A percentile compares a stretch with the other conserved stretches of the same genome.
phyloP scores from a whole-genome alignment of 2,329 filamentous ascomycete species.

The Grosmannia clavigera region DNA sequence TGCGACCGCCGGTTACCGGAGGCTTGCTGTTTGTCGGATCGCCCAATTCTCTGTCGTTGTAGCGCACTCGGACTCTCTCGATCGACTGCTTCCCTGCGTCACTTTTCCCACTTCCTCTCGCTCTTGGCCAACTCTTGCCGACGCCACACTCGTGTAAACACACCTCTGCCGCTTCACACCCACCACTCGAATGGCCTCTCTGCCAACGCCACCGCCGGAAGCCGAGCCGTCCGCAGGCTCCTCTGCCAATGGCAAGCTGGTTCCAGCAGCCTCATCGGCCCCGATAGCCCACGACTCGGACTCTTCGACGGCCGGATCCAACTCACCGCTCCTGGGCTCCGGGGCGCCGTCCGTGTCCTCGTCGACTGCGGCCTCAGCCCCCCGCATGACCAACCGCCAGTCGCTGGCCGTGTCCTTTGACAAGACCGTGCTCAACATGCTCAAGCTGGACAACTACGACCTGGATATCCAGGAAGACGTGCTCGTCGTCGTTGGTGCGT shows the following conservation, averaged over 20 bases:
- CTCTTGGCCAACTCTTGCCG: not conserved
- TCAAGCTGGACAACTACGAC: conserved; percentile 13
- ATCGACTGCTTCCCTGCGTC: not conserved
- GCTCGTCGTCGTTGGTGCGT: conserved; percentile 10
- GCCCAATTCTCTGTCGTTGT: not conserved
- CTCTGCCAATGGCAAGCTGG: not conserved
- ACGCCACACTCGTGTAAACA: not conserved
- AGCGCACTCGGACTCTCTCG: not conserved
- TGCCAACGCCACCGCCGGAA: not conserved
- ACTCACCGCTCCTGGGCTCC: not conserved
- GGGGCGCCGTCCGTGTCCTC: not conserved
- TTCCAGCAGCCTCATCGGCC: not conserved
- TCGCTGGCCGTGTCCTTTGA: conserved; percentile 13
- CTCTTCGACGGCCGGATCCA: not conserved
- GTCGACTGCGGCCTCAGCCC: not conserved
- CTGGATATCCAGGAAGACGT: conserved; percentile 10
- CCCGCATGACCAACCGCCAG: conserved; percentile 5
- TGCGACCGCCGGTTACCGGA: not conserved
- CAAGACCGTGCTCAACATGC: conserved; percentile 12
- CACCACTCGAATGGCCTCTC: not conserved
- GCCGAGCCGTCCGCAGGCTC: not conserved
- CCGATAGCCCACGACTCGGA: not conserved
- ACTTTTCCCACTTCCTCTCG: not conserved
- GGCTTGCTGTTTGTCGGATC: not conserved
- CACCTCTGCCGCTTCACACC: not conserved